Base-by-base conservation (phyloP, 2,329 filamentous ascomycete species). In the Aspergillus nomiae region DNA sequence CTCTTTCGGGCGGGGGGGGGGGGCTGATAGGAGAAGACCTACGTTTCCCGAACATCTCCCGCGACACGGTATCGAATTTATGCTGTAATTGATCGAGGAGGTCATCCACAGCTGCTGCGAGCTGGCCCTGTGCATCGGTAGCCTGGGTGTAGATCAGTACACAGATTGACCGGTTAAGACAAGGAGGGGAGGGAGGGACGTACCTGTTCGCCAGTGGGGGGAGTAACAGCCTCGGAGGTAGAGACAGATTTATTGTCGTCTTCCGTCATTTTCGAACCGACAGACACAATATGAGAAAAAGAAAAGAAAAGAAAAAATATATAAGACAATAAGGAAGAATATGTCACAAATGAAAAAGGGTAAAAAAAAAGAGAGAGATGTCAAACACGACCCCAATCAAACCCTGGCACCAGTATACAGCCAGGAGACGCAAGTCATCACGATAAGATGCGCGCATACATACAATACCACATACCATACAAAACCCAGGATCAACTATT, bases 31-130 rank as follows among this genome's bases (percentile, higher is more conserved):
- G 16, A 41, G 1, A 10, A 9, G 30, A 81, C 89, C 76, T 78
- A 96, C 93, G 92, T 80, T 96, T 97, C 43, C 90, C 87, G 71
- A 96, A 92, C 63, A 97, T 90, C 79, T 97, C 94, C 63, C 88
- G 90, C 10, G 92, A 96, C 6, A 97, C 89, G 14, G 87, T 87
- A 24, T 91, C 89, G 76, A 97, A 97, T 76, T 96, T 96, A 77
- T 87, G 90, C 58, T 91, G 92, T 0, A 97, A 81, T 53, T 92
- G 90, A 74, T 94, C 92, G 4, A 97, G 82, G 3, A 97, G 85
- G 46, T 97, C 92, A 70, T 97, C 94, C 1, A 97, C 90, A 1
- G 93, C 92, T 4, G 87, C 87, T 2, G 89, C 89, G 61, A 96
- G 71, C 65, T 77, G 85, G 74, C 94, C 74, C 60, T 77, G 76